Conservation (phyloP, 352 stramenopile genomes). For the Pythium phragmitis region DNA sequence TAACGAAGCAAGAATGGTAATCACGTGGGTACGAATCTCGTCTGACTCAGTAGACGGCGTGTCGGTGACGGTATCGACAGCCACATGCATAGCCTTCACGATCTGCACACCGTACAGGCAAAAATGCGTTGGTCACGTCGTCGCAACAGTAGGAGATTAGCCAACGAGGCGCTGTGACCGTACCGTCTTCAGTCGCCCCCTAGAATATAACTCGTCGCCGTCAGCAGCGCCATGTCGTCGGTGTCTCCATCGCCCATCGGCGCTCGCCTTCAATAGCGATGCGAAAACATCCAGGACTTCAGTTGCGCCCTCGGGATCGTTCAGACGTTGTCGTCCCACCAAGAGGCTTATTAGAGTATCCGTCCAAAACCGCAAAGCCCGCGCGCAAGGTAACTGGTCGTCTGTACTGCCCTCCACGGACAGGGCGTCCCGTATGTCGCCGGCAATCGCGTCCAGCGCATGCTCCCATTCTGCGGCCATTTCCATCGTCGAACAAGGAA, state of each 20-base stretch:
- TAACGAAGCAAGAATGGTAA: not conserved
- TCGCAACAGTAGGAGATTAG: not conserved
- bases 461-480: constrained; percentile 4
- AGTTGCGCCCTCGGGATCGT: constrained; percentile 9
- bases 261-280: constrained; percentile 10
- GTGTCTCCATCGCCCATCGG: constrained; percentile 6
- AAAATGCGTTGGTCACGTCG: not conserved
- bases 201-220: not conserved
- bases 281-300: constrained; percentile 20
- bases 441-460: constrained; percentile 11
- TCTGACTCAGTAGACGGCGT: not conserved
- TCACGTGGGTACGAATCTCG: not conserved
- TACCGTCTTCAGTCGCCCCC: not conserved
- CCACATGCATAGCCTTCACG: not conserved
- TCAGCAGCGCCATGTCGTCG: not conserved
- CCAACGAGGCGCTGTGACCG: not conserved
- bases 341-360: constrained; percentile 7
- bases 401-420: not conserved
- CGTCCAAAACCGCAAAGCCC: not conserved
- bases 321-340: not conserved
- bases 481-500: constrained; percentile 7
- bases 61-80: not conserved
- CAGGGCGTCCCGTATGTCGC: constrained; percentile 5
- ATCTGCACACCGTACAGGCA: not conserved
- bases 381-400: not conserved